Conservation (phyloP, 345 rosid genomes). For the Anastatica hierochuntica region DNA sequence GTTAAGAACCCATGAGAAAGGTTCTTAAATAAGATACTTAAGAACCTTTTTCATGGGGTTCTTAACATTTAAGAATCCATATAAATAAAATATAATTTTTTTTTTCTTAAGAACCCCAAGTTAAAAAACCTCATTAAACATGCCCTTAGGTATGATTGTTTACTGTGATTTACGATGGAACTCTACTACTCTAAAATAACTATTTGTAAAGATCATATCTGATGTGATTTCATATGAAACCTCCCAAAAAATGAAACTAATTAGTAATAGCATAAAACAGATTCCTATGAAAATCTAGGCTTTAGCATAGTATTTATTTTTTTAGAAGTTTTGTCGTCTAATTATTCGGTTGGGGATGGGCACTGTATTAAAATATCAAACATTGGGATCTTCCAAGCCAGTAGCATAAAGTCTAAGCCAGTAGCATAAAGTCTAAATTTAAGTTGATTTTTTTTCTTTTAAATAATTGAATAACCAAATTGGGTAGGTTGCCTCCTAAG, state of each 20-base stretch:
- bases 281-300: not conserved
- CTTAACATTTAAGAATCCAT: too few species aligned
- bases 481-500: constrained; percentile 74
- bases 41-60: too few species aligned
- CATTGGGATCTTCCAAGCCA: not conserved
- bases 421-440: not conserved
- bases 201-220: not conserved
- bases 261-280: too few species aligned
- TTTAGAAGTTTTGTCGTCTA: not conserved
- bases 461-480: not conserved
- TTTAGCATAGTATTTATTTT: not conserved
- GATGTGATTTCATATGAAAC: not conserved
- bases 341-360: constrained; percentile 19
- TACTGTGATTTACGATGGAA: too few species aligned
- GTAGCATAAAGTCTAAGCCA: not conserved
- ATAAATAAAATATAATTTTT: too few species aligned
- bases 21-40: too few species aligned
- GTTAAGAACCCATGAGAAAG: too few species aligned
- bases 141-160: too few species aligned
- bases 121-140: too few species aligned
- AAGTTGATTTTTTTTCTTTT: not conserved
- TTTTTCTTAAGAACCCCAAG: too few species aligned
- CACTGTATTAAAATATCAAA: constrained; percentile 5
- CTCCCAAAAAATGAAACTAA: not conserved
- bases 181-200: too few species aligned